These are phyloP conservation scores for Phytophthora foliorum DNA, from an alignment of 352 stramenopile genomes.

Conservation along the genomic window DNA sequence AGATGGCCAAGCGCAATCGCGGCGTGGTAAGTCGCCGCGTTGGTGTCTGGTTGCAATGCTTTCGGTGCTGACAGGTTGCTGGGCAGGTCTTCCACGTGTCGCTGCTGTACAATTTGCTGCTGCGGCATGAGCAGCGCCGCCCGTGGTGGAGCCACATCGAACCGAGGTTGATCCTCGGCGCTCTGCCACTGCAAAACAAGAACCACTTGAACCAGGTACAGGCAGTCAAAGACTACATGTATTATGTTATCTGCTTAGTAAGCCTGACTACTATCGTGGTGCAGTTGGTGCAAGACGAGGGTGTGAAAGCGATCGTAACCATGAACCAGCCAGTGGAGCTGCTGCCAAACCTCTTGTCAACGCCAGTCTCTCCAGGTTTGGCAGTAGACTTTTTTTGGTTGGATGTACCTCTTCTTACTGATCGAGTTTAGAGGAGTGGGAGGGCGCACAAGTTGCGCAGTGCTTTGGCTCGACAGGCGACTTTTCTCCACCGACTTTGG, in stretches of 20 bases:
- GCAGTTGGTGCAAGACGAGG: conserved; percentile 61
- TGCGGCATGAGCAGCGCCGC: conserved; percentile 52
- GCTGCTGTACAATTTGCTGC: conserved; percentile 78
- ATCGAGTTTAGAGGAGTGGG: conserved; percentile 59
- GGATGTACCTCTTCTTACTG: neutral
- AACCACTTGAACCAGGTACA: conserved; percentile 55
- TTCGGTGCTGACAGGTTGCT: conserved; percentile 4
- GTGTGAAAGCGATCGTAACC: conserved; percentile 76
- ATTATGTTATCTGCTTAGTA: neutral
- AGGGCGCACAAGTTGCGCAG: conserved; percentile 52
- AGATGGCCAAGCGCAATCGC: conserved; percentile 31
- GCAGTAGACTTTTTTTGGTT: neutral
- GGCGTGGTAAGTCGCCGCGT: conserved; percentile 34
- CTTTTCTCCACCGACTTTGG: conserved; percentile 74
- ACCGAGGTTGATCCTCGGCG: conserved; percentile 70
- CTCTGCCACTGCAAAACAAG: conserved; percentile 69
- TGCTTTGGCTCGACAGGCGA: conserved; percentile 74
- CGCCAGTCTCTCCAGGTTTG: conserved; percentile 66
- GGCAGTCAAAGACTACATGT: neutral
- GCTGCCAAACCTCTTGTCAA: conserved; percentile 70
- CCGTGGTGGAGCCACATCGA: conserved; percentile 84
- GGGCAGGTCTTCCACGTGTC: conserved; percentile 79
- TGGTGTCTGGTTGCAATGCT: neutral
- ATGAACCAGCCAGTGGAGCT: conserved; percentile 83
- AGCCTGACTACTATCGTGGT: neutral